phyloP scores from a whole-genome alignment of 371 early-diverging fungal species.

The Entomophthora muscae region DNA sequence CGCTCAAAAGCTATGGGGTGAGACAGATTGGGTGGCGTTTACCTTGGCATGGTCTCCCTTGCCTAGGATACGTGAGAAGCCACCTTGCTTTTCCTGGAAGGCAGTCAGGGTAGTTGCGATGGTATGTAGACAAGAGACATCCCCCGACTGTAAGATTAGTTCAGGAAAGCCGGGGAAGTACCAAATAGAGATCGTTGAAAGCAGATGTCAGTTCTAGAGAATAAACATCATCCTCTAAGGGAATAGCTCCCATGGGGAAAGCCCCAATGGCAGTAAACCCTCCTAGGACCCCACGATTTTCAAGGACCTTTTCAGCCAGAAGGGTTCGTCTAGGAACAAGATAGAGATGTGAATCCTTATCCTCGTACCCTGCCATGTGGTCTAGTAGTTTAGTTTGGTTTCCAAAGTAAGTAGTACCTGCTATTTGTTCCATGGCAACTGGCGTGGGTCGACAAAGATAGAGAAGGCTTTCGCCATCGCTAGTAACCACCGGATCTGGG shows the following conservation, averaged over 20 bases:
- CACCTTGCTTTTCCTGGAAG: slow-evolving; percentile 65
- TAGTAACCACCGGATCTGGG: slow-evolving; percentile 28
- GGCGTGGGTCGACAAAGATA: slow-evolving; percentile 70
- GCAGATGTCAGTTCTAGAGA: slow-evolving; percentile 68
- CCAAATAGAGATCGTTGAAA: slow-evolving; percentile 67
- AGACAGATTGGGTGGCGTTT: not conserved
- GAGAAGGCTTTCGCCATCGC: slow-evolving; percentile 49
- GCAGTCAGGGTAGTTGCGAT: slow-evolving; percentile 72
- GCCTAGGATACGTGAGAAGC: slow-evolving; percentile 74
- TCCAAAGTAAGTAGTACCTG: slow-evolving; percentile 27
- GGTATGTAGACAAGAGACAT: slow-evolving; percentile 56
- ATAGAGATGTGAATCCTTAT: slow-evolving; percentile 37
- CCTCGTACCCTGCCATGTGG: slow-evolving; percentile 17
- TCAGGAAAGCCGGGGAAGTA: too few species aligned
- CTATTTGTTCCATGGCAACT: slow-evolving; percentile 59
- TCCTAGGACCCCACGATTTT: slow-evolving; percentile 79
- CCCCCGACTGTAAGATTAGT: slow-evolving; percentile 23
- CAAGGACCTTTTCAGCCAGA: slow-evolving; percentile 71
- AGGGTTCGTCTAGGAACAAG: slow-evolving; percentile 78
- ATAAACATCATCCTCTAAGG: slow-evolving; percentile 77
- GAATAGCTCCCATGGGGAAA: slow-evolving; percentile 75
- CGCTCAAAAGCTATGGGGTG: slow-evolving; percentile 35
- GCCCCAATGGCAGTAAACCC: slow-evolving; percentile 50
- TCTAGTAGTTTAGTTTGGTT: slow-evolving; percentile 14
- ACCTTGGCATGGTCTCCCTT: slow-evolving; percentile 74